Evolutionary conservation across 2,329 filamentous ascomycete species (phyloP), one percentile per base, ranked within the genome.

Genomic region (Colletotrichum horii): DNA sequence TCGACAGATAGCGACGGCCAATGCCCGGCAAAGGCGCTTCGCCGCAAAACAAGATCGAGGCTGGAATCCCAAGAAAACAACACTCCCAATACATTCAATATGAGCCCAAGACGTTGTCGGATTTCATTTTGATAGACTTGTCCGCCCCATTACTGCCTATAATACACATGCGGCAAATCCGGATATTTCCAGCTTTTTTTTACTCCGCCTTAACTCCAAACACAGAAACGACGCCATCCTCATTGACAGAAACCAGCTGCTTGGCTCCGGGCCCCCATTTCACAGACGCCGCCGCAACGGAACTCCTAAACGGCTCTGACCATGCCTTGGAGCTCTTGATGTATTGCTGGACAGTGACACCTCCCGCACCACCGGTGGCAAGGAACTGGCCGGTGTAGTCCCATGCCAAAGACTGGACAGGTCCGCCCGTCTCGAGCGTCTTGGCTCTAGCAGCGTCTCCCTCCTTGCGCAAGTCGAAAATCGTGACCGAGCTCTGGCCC

Each of bases 361-460:
- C 96, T 60, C 93, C 92, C 6, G 93, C 90, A 8, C 96, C 96
- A 6, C 92, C 94, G 15, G 94, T 94, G 30, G 96, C 94, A 69
- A 99, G 89, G 87, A 94, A 99, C 85, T 98, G 96, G 58, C 96
- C 96, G 8, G 95, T 97, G 87, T 98, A 98, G 82, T 99, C 97
- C 96, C 96, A 99, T 65, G 90, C 89, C 78, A 98, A 89, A 55
- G 91, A 92, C 76, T 94, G 91, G 64, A 98, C 92, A n/a, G 91
- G 89, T 77, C 92, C 93, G 71, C 96, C 96, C 61, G 94, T 93
- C 78, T 98, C 95, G 55, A 99, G 88, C n/a, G 94, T 91, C 89
- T 98, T 98, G 82, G 93, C 93, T 80, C 93, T 91, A 7, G 93
- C 93, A 22, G 94, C 93, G 79, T 95, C 96, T 76, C 96, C 94